These are phyloP conservation scores for Rhodotorula sp. DNA, from an alignment of 1,284 basidiomycete species.

Conservation along the genomic window DNA sequence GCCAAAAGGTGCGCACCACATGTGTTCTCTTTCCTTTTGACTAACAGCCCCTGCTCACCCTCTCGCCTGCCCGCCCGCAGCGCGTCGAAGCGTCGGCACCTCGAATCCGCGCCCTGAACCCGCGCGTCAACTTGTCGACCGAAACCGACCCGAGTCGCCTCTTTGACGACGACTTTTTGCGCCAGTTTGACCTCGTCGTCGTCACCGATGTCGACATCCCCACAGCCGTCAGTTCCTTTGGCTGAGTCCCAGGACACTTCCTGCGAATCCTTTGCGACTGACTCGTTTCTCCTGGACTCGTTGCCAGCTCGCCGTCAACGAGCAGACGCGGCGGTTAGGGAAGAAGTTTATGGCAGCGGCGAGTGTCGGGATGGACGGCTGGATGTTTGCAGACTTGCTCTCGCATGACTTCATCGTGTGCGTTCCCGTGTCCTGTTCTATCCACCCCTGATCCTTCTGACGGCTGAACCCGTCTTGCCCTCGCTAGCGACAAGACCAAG, in stretches of 20 bases:
- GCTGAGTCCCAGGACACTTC: not conserved
- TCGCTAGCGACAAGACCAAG: constrained; percentile 51
- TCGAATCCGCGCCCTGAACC: constrained; percentile 84
- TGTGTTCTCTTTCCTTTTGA: too few relatives aligned
- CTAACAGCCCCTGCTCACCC: not conserved
- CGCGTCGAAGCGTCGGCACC: constrained; percentile 76
- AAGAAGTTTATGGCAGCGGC: constrained; percentile 85
- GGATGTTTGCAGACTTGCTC: constrained; percentile 89
- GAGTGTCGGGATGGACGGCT: constrained; percentile 86
- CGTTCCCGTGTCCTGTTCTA: constrained; percentile 45
- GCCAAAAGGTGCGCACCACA: constrained; percentile 70
- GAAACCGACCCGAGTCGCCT: constrained; percentile 53
- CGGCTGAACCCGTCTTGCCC: not conserved
- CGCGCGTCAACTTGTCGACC: constrained; percentile 77
- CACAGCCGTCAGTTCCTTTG: constrained; percentile 63
- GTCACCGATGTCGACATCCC: constrained; percentile 46
- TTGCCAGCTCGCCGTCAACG: constrained; percentile 12
- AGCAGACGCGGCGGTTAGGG: constrained; percentile 51
- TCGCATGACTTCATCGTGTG: constrained; percentile 81
- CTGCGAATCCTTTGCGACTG: too few relatives aligned
- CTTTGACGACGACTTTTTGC: constrained; percentile 51
- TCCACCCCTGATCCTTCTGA: too few relatives aligned
- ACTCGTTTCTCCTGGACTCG: not conserved
- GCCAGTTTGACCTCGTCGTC: constrained; percentile 49
- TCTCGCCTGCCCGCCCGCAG: constrained; percentile 52